Percentiles rank a stretch among this genome's conserved stretches.
Evolutionary conservation across 2,329 filamentous ascomycete genomes (phyloP).

Genomic region (Exophiala lecanii-corni): DNA sequence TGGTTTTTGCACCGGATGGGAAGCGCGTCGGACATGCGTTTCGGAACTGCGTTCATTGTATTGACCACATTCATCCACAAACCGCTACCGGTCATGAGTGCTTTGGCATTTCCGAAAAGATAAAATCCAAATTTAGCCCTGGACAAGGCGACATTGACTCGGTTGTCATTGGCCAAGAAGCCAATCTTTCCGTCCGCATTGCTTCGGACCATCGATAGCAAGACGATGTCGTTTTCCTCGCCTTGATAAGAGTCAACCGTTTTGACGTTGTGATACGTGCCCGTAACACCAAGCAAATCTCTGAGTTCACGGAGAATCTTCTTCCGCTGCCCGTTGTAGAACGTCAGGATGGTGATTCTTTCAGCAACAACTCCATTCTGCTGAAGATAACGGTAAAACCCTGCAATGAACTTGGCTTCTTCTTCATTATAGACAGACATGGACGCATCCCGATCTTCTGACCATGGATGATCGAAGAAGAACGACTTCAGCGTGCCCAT

Average conservation of each 20-base stretch:
- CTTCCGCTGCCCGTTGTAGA: conserved; percentile 80
- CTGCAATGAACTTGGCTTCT: conserved; percentile 73
- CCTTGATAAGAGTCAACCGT: conserved; percentile 90
- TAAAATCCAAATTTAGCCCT: conserved; percentile 76
- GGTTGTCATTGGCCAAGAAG: conserved; percentile 64
- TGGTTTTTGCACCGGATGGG: conserved; percentile 64
- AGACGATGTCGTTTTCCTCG: conserved; percentile 79
- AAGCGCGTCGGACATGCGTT: conserved; percentile 47
- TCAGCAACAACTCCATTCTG: conserved; percentile 57
- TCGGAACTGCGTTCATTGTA: conserved; percentile 35
- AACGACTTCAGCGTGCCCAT: conserved; percentile 59
- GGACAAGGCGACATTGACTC: conserved; percentile 59
- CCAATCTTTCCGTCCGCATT: conserved; percentile 57
- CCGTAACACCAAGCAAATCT: conserved; percentile 41
- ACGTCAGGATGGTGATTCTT: conserved; percentile 76
- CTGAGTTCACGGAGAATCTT: conserved; percentile 50
- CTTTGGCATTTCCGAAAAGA: conserved; percentile 71
- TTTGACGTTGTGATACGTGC: conserved; percentile 55
- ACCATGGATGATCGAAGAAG: conserved; percentile 62
- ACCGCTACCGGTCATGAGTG: conserved; percentile 42
- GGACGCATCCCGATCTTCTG: conserved; percentile 59
- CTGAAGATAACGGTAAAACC: conserved; percentile 67
- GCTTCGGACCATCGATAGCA: conserved; percentile 76
- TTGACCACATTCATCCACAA: conserved; percentile 51
- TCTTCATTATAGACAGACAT: conserved; percentile 63